Evolutionary conservation across 352 stramenopile genomes (phyloP), one percentile per base, ranked within the genome.

Genomic region (Paralagenidium karlingii): DNA sequence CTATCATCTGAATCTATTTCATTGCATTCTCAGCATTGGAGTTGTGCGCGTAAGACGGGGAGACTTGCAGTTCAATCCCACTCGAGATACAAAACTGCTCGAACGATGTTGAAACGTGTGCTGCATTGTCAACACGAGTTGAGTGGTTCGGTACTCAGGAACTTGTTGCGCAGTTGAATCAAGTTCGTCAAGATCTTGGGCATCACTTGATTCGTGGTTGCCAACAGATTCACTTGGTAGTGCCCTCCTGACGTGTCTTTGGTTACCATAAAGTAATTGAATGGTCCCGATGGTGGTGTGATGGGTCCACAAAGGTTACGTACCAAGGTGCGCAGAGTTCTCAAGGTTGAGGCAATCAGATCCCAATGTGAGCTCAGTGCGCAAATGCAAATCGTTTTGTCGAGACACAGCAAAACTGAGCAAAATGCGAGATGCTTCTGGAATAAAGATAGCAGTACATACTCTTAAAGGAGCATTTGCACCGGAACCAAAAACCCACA

Each of bases 241-340:
- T 27, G 48, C 20, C 40, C 16, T 15, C 38, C 26, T 7, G 45
- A 38, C 1, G 26, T 21, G 16, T 47, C 38, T 21, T 53, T 53
- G 11, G 45, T 27, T 3, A 54, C 38, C 40, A 49, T 48, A 30
- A 38, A 54, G 36, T 54, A 49, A 25, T 49, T 36, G 24, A 54
- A 54, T 28, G 47, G 47, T n/a, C n/a, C n/a, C n/a, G n/a, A n/a
- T n/a, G n/a, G n/a, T n/a, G n/a, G n/a, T n/a, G n/a, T n/a, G n/a
- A 53, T 53, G 18, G 45, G 45, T 37, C 44, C 44, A 24, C 44
- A 51, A 13, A 53, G 26, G 33, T 47, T 39, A 28, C 45, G 43
- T 9, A 53, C 45, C 38, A 6, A 53, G 19, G 3, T 39, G 13
- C 19, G 24, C 33, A 36, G 28, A 34, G 15, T 24, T 28, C 13